phyloP scores from a whole-genome alignment of 148 eudicot genomes.

The Hydrangea macrophylla region DNA sequence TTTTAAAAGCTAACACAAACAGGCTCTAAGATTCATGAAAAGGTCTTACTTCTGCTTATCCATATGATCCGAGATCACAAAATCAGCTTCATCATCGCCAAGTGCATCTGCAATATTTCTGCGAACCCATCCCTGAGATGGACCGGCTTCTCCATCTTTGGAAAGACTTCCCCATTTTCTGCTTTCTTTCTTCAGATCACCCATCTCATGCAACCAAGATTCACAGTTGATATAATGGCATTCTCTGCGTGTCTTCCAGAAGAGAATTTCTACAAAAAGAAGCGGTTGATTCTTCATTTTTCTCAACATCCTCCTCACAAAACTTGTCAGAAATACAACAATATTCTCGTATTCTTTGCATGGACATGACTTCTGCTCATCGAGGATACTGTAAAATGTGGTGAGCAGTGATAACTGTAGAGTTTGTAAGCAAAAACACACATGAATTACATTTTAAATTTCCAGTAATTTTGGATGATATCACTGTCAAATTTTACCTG shows the following conservation, averaged over 20 bases:
- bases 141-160: conserved; percentile 40
- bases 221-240: conserved; percentile 79
- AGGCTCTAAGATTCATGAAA: not conserved
- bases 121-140: conserved; percentile 39
- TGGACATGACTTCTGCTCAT: conserved; percentile 79
- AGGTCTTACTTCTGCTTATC: conserved; percentile 49
- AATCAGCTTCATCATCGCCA: conserved; percentile 95
- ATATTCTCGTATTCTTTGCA: conserved; percentile 68
- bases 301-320: conserved; percentile 85
- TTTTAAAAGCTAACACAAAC: no score
- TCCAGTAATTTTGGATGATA: not conserved
- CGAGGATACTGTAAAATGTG: conserved; percentile 74
- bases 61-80: conserved; percentile 30
- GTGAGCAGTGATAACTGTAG: conserved; percentile 76
- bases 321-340: conserved; percentile 63
- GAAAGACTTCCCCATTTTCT: conserved; percentile 35
- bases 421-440: conserved; percentile 18
- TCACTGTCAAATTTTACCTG: conserved; percentile 50
- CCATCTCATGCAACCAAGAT: conserved; percentile 60
- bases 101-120: conserved; percentile 94
- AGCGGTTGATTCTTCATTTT: conserved; percentile 92
- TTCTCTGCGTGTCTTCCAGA: conserved; percentile 84
- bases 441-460: conserved; percentile 18
- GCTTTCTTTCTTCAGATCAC: conserved; percentile 56
- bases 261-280: conserved; percentile 84